Percentiles rank a stretch among this genome's conserved stretches.
Evolutionary conservation across 2,329 filamentous ascomycete species (phyloP).

Genomic region (Sporothrix variecibatus): DNA sequence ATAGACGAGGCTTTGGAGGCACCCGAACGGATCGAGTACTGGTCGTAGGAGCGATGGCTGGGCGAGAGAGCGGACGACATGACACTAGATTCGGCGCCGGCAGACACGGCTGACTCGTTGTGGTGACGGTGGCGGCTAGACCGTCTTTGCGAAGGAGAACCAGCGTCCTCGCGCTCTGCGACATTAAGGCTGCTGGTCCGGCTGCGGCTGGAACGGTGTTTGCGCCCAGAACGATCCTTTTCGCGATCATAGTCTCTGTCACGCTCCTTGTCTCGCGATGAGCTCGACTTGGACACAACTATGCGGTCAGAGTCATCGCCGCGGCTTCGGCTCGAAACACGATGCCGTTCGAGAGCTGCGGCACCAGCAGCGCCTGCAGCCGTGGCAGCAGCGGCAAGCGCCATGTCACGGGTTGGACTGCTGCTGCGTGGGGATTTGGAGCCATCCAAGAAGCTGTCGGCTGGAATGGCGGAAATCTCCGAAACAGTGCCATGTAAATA

Average conservation of each 20-base stretch:
- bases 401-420: conserved; percentile 47
- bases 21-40: conserved; percentile 54
- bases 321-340: conserved; percentile 37
- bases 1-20: conserved; percentile 67
- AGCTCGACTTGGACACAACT: conserved; percentile 35
- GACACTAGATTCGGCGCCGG: conserved; percentile 54
- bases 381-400: conserved; percentile 43
- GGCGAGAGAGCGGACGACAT: conserved; percentile 56
- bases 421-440: conserved; percentile 49
- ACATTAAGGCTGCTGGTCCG: conserved; percentile 49
- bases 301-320: conserved; percentile 46
- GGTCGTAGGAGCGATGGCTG: conserved; percentile 58
- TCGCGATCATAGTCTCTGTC: conserved; percentile 34
- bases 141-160: conserved; percentile 48
- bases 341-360: conserved; percentile 45
- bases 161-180: conserved; percentile 52
- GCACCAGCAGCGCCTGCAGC: conserved; percentile 46
- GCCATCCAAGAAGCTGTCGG: conserved; percentile 64
- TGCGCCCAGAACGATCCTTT: conserved; percentile 47
- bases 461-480: conserved; percentile 78
- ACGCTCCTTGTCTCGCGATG: conserved; percentile 10
- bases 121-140: conserved; percentile 54
- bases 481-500: conserved; percentile 70
- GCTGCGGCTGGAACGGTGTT: conserved; percentile 50
- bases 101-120: conserved; percentile 54